Conservation (phyloP, 345 rosid genomes). For the Citrus hindsii region DNA sequence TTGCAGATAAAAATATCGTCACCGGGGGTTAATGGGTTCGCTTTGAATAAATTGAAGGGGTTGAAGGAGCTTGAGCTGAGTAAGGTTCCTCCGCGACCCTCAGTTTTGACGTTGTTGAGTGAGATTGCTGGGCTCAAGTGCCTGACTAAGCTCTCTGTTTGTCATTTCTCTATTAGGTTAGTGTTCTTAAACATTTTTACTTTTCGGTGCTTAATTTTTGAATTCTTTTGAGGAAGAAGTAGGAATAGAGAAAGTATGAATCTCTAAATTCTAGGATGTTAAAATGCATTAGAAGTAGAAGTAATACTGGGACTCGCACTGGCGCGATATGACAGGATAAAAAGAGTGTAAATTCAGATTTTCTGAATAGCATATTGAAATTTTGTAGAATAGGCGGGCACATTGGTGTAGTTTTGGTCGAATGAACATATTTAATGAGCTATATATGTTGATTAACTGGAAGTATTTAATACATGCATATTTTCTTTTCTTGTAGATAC, state of each 20-base stretch:
- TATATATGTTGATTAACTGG: not conserved
- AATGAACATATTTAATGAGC: not conserved
- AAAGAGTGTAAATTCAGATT: too few relatives aligned
- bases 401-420: not conserved
- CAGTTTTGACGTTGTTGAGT: constrained; percentile 67
- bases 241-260: not conserved
- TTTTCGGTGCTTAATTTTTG: not conserved
- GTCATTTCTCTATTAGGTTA: constrained; percentile 88
- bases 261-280: not conserved
- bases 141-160: constrained; percentile 87
- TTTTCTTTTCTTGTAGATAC: constrained; percentile 50
- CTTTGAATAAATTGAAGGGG: constrained; percentile 59
- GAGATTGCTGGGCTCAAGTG: constrained; percentile 74
- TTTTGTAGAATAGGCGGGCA: not conserved
- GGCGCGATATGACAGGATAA: not conserved
- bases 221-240: not conserved
- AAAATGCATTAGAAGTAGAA: not conserved
- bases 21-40: constrained; percentile 53
- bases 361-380: not conserved
- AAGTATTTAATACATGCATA: constrained; percentile 10
- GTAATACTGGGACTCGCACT: not conserved
- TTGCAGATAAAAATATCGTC: constrained; percentile 81
- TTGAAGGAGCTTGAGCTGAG: constrained; percentile 89
- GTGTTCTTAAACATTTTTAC: not conserved
- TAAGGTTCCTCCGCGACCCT: constrained; percentile 63